A percentile compares a stretch with the other conserved stretches of the same genome.
phyloP scores from a whole-genome alignment of 2,329 filamentous ascomycete genomes.

The Botrytis fabae region DNA sequence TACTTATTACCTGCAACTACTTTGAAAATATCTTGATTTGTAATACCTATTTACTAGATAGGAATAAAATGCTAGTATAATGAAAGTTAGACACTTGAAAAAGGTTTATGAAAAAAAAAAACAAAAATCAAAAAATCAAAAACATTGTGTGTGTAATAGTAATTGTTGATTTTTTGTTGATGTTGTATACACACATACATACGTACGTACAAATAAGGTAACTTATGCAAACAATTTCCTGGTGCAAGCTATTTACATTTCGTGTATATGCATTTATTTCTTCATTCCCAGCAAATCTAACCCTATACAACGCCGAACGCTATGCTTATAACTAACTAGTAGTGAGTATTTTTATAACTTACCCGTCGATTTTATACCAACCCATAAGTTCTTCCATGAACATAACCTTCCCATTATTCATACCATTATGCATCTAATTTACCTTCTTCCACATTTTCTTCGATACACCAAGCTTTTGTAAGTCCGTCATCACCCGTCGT shows the following conservation, averaged over 20 bases:
- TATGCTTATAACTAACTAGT: slow-evolving; percentile 16
- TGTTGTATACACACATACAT: not conserved
- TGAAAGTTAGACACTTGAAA: not conserved
- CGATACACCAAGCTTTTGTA: slow-evolving; percentile 77
- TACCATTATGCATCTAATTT: slow-evolving; percentile 2
- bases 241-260: not conserved
- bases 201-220: not conserved
- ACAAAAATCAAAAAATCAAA: no score
- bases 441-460: slow-evolving; percentile 27
- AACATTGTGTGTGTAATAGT: not conserved
- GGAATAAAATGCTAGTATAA: not conserved
- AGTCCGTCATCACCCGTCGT: slow-evolving; percentile 91
- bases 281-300: not conserved
- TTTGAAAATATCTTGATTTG: not conserved
- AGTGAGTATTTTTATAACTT: slow-evolving; percentile 3
- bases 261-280: not conserved
- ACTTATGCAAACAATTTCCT: not conserved
- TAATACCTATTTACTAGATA: not conserved
- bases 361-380: not conserved
- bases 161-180: not conserved
- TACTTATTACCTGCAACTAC: not conserved
- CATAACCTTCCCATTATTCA: not conserved
- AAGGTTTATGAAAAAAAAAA: not conserved
- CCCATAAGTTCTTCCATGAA: not conserved
- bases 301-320: slow-evolving; percentile 17